These are phyloP conservation scores for Rhizopus delemar DNA, from an alignment of 371 early-diverging fungal genomes.

Conservation along the genomic window DNA sequence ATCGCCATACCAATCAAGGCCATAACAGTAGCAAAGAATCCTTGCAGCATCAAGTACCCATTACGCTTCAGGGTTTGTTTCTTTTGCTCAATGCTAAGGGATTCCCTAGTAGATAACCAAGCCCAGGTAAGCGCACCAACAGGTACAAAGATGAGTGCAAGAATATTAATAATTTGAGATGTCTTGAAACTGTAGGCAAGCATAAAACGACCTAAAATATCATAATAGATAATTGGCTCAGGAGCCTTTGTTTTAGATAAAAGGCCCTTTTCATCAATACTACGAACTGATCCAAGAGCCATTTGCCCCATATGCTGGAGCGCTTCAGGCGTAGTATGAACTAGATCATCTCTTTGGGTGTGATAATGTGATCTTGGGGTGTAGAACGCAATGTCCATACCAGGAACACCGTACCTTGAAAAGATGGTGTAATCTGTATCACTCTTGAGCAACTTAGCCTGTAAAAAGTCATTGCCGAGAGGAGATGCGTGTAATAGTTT, in stretches of 20 bases:
- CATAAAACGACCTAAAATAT: conserved; percentile 52
- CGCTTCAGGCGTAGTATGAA: conserved; percentile 48
- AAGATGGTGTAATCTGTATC: conserved; percentile 70
- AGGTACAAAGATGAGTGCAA: conserved; percentile 38
- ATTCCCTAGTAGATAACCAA: conserved; percentile 7
- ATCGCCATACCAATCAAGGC: conserved; percentile 18
- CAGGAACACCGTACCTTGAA: conserved; percentile 58
- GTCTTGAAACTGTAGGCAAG: conserved; percentile 49
- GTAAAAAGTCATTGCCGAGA: conserved; percentile 66
- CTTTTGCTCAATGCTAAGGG: conserved; percentile 3
- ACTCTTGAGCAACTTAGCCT: conserved; percentile 61
- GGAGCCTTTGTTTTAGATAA: background rate
- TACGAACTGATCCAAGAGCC: conserved; percentile 39
- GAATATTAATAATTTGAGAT: conserved; percentile 41
- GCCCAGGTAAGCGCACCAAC: conserved; percentile 18
- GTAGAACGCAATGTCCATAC: conserved; percentile 71
- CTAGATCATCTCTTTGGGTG: conserved; percentile 57
- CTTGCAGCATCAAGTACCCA: conserved; percentile 5
- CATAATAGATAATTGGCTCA: conserved; percentile 47
- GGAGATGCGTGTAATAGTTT: conserved; percentile 37
- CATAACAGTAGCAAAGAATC: conserved; percentile 14
- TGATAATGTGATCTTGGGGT: conserved; percentile 66
- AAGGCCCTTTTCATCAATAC: conserved; percentile 31
- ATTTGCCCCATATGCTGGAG: conserved; percentile 67
- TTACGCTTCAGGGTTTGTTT: conserved; percentile 4